Base-by-base conservation (phyloP, 2,329 filamentous ascomycete genomes). In the Arthrobotrys conoides region DNA sequence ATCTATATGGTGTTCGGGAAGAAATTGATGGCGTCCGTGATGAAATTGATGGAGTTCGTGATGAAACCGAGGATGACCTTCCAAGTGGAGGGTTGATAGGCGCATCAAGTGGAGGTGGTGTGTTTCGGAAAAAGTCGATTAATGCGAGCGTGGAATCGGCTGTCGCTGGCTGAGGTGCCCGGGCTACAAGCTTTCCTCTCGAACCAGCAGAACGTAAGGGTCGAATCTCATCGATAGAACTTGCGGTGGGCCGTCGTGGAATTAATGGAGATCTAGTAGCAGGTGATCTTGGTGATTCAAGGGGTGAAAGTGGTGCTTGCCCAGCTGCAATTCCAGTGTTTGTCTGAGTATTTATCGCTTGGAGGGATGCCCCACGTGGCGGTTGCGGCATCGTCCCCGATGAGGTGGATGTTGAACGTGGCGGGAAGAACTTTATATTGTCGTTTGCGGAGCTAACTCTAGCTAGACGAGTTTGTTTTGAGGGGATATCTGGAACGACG, bases 121-220 rank as follows among this genome's bases (percentile, higher is more conserved):
- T 87, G 51, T 87, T 87, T 55, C 94, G 91, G 80, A 99, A 96
- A 84, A 99, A 98, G 83, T 98, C 94, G 81, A 97, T 97, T 73
- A 99, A 86, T 78, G 97, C 96, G 12, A 93, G 92, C 71, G 91
- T 96, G 80, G 91, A 91, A 64, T 90, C 89, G 65, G 87, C 87
- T 72, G 86, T 86, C 88, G 93, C 80, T 80, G 53, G 82, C 89
- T 93, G 91, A 61, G 93, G 91, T 73, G 95, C 90, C 84, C 92
- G 88, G 59, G 92, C 87, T 76, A 89, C 89, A 57, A 86, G 86
- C 72, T 71, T 79, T 12, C 63, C 48, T 20, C 41, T 73, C 18
- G 75, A 73, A 14, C 53, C 27, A n/a, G 64, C 68, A 3, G 63
- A 69, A 27, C 63, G 63, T 36, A 79, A 59, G 2, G 68, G 46